Evolutionary conservation across 768 basidiomycete species (phyloP), one percentile per base, ranked within the genome.

Genomic region (Roridomyces roridus): DNA sequence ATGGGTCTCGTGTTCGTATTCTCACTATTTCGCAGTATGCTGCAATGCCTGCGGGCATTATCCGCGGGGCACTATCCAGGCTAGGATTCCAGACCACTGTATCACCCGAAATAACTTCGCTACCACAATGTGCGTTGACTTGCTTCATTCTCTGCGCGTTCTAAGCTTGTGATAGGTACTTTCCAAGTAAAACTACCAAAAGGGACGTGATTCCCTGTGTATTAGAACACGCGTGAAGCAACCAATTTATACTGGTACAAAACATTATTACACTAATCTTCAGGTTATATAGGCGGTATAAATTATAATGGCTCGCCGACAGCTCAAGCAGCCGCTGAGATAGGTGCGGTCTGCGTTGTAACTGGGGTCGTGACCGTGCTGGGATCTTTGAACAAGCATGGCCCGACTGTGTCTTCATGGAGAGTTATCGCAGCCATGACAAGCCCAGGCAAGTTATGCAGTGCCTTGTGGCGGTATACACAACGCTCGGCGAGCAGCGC

Each of bases 131-230:
- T 94, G 71, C 28, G 63, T 55, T 8, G 10, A 40, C 15, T 59
- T 46, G 39, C 35, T 35, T 0, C 42, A 37, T 20, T 29, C 37
- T 46, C 28, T 36, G 46, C 26, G n/a, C n/a, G n/a, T 41, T 14
- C 28, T 41, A 44, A 46, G 29, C 14, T 41, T 42, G 20, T 28
- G 36, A 11, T 53, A 92, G 91, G 91, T 79, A 91, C 89, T 43
- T 92, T 92, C 69, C 90, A 94, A 71, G 80, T 93, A 37, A 92
- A 92, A 68, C 70, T 92, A 24, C 89, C 88, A 0, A 91, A 90
- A 72, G 82, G 79, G 34, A 66, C 77, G 51, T 82, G 31, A 63
- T 15, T 4, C 24, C 24, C 25, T n/a, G 28, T 20, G 18, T 43
- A 24, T 15, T 31, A 8, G 20, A 18, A n/a, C 3, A 12, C 11